Conservation (phyloP, 768 basidiomycete genomes). For the Russula virescens region DNA sequence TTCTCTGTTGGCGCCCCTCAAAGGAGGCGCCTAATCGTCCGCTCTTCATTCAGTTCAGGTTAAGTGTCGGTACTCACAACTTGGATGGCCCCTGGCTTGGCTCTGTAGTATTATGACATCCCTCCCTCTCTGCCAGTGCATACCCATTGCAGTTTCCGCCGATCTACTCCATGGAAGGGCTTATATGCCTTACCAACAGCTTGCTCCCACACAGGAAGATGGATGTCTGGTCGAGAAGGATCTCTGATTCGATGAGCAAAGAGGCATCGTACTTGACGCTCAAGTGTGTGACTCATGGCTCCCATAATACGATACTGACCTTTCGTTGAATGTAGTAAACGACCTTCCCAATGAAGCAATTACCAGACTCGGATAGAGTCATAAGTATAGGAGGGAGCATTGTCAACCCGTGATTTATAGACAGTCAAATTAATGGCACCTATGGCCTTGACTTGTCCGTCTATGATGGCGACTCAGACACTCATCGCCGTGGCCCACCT, state of each 20-base stretch:
- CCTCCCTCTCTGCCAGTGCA: neutral
- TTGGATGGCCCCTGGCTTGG: too few species aligned
- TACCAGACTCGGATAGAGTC: conserved; percentile 55
- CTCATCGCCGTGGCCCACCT: conserved; percentile 68
- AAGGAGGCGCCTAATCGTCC: neutral
- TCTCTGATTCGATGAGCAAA: conserved; percentile 70
- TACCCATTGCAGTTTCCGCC: neutral
- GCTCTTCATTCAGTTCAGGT: neutral
- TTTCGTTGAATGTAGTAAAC: conserved; percentile 44
- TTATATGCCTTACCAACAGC: conserved; percentile 83
- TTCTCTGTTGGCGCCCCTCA: neutral
- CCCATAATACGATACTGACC: neutral
- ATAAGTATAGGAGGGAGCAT: conserved; percentile 75
- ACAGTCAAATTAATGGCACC: conserved; percentile 87
- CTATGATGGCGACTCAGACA: conserved; percentile 65
- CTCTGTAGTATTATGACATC: conserved; percentile 6
- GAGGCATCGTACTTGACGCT: conserved; percentile 70
- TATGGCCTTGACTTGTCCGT: conserved; percentile 87
- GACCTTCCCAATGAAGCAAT: conserved; percentile 64
- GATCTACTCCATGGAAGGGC: conserved; percentile 29
- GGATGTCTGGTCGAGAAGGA: conserved; percentile 69
- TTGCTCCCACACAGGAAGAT: conserved; percentile 72
- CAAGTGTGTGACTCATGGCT: conserved; percentile 40
- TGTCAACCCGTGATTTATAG: conserved; percentile 80
- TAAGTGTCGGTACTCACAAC: neutral